Evolutionary conservation across 164 flowering plant genomes (phyloP).

Genomic region (Annona squamosa): DNA sequence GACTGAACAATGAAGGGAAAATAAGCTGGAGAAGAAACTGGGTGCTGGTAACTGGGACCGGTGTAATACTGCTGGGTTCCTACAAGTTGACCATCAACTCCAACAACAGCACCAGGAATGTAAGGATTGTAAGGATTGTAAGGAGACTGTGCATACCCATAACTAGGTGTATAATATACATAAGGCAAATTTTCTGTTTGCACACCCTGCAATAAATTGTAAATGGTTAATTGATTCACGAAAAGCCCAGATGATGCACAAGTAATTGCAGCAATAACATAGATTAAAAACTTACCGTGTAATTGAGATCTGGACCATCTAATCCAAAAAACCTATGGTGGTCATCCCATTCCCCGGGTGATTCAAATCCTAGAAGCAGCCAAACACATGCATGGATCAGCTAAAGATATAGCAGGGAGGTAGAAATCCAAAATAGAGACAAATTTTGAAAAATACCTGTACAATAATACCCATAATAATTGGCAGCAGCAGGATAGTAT

Average conservation of each 20-base stretch:
- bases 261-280: background rate
- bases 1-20: conserved; percentile 45
- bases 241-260: background rate
- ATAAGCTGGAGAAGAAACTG: conserved; percentile 42
- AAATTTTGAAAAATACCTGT: conserved; percentile 43
- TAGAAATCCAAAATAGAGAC: background rate
- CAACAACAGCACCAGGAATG: conserved; percentile 74
- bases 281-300: conserved; percentile 37
- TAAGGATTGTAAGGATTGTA: conserved; percentile 89
- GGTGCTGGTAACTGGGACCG: conserved; percentile 42
- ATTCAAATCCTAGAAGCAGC: conserved; percentile 51
- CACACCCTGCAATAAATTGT: conserved; percentile 43
- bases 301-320: conserved; percentile 75
- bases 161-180: conserved; percentile 72
- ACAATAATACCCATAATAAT: conserved; percentile 71
- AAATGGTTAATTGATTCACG: background rate
- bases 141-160: conserved; percentile 79
- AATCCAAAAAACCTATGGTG: conserved; percentile 55
- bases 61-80: conserved; percentile 61
- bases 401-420: background rate
- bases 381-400: background rate
- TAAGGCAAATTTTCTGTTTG: conserved; percentile 68
- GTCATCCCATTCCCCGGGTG: conserved; percentile 77
- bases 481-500: conserved; percentile 62
- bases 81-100: conserved; percentile 49